Percentiles rank a stretch among this genome's conserved stretches.
phyloP scores from a whole-genome alignment of 2,329 filamentous ascomycete genomes.

The Nigrospora sphaerica region DNA sequence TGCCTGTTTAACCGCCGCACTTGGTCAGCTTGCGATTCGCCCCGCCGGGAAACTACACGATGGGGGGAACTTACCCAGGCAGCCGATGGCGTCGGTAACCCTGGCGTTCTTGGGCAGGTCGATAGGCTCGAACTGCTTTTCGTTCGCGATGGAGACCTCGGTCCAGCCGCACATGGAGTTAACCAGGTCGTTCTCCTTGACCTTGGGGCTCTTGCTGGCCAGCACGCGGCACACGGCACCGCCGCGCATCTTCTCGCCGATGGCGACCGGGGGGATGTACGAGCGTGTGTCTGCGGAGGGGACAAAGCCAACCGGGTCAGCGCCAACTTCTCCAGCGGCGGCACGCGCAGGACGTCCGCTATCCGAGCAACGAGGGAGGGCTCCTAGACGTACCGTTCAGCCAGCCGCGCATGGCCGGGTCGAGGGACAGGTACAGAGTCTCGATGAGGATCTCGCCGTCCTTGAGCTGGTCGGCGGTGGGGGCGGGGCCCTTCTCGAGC shows the following conservation, averaged over 20 bases:
- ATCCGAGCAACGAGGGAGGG: too few species aligned
- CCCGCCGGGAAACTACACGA: too few species aligned
- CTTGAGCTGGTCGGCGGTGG: constrained; percentile 45
- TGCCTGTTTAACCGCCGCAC: constrained; percentile 24
- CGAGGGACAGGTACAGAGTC: constrained; percentile 58
- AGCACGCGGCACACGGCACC: constrained; percentile 51
- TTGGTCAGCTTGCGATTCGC: constrained; percentile 21
- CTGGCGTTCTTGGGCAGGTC: constrained; percentile 32
- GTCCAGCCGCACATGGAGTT: constrained; percentile 54
- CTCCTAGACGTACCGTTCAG: constrained; percentile 41
- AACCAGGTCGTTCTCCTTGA: constrained; percentile 52
- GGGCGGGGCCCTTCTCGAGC: constrained; percentile 41
- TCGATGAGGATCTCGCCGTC: constrained; percentile 59
- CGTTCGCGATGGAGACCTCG: constrained; percentile 53
- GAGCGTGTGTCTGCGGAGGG: constrained; percentile 35
- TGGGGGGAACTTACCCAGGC: constrained; percentile 42
- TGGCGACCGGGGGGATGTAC: constrained; percentile 62
- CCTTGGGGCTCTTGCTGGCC: constrained; percentile 49
- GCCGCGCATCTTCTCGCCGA: constrained; percentile 64
- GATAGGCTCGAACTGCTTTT: constrained; percentile 38
- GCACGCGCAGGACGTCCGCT: not conserved
- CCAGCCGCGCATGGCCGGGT: constrained; percentile 73
- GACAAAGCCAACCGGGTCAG: not conserved
- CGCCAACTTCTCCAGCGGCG: not conserved
- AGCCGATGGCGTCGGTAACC: constrained; percentile 54